Percentiles rank a stretch among this genome's conserved stretches.
Conservation (phyloP, 345 rosid species). For the Linum trigynum region DNA sequence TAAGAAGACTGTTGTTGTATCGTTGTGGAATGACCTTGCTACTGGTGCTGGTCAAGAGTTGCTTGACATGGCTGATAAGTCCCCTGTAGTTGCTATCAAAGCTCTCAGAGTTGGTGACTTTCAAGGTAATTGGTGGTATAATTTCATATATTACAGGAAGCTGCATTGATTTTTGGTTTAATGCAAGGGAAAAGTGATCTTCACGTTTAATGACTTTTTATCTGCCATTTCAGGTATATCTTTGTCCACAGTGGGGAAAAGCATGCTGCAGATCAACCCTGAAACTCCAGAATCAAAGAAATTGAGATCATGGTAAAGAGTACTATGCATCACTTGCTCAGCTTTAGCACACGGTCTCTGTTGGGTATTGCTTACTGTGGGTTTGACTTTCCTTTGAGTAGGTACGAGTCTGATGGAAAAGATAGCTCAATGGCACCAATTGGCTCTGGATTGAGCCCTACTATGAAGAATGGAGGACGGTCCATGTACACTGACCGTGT, state of each 20-base stretch:
- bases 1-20: constrained; percentile 74
- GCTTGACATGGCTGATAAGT: constrained; percentile 54
- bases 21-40: constrained; percentile 83
- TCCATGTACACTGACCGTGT: constrained; percentile 71
- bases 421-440: constrained; percentile 64
- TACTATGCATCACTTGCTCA: neutral
- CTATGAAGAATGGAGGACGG: constrained; percentile 42
- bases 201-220: neutral
- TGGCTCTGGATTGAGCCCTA: constrained; percentile 53
- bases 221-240: constrained; percentile 50
- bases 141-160: neutral
- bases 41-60: constrained; percentile 66
- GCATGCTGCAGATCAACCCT: constrained; percentile 56
- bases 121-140: constrained; percentile 51
- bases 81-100: constrained; percentile 72
- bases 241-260: constrained; percentile 58
- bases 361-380: neutral
- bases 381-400: constrained; percentile 9
- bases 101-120: constrained; percentile 79
- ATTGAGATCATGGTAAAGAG: constrained; percentile 53
- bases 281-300: constrained; percentile 63
- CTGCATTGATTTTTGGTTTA: neutral
- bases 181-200: neutral
- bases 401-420: constrained; percentile 90
- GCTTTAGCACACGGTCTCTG: neutral